Conservation (phyloP, 176 grass and related monocot genomes). For the Cenchrus fungigraminus region DNA sequence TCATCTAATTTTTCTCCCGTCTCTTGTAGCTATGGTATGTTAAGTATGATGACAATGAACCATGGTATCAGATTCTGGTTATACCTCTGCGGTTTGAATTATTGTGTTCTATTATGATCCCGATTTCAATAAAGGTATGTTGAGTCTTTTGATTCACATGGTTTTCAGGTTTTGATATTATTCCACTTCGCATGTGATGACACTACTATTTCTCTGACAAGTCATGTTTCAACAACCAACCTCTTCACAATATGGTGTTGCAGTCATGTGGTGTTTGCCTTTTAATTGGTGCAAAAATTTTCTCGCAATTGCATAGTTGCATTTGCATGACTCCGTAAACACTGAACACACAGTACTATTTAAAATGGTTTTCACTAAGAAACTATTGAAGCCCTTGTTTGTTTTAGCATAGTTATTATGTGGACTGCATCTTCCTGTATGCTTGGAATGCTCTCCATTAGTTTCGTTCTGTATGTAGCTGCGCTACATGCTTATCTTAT, state of each 20-base stretch:
- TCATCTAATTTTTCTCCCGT: slow-evolving; percentile 11
- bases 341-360: not conserved
- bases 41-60: slow-evolving; percentile 79
- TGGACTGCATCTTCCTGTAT: not conserved
- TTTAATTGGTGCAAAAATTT: not conserved
- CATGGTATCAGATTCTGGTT: slow-evolving; percentile 93
- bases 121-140: slow-evolving; percentile 96
- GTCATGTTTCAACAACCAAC: slow-evolving; percentile 9
- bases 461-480: not conserved
- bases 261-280: not conserved
- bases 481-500: not conserved
- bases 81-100: slow-evolving; percentile 95
- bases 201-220: slow-evolving; percentile 9
- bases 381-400: slow-evolving; percentile 14
- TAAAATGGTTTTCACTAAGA: slow-evolving; percentile 8
- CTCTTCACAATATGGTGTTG: slow-evolving; percentile 22
- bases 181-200: slow-evolving; percentile 35
- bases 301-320: slow-evolving; percentile 14
- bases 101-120: slow-evolving; percentile 98
- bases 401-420: slow-evolving; percentile 13
- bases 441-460: not conserved
- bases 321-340: slow-evolving; percentile 12
- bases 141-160: not conserved
- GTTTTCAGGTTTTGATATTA: slow-evolving; percentile 42
- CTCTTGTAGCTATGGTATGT: slow-evolving; percentile 89